Base-by-base conservation (phyloP, 139 green algal species). In the Pleodorina starrii region DNA sequence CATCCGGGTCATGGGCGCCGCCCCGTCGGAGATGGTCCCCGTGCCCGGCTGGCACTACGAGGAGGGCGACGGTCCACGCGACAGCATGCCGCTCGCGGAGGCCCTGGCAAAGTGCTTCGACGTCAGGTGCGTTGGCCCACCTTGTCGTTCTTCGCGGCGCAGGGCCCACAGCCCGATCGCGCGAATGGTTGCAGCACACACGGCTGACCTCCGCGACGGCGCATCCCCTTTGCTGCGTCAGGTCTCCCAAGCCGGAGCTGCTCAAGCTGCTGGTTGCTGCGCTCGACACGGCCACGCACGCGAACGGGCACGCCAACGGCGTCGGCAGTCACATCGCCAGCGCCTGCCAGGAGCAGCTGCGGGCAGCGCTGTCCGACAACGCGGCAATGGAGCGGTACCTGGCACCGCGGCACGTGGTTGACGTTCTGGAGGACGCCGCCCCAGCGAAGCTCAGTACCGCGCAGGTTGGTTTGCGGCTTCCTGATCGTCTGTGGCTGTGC, bases 41-140 rank as follows among this genome's bases (percentile, higher is more conserved):
- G 66, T 89, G 48, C 96, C 96, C 23, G 35, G 44, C 35, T 98
- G 94, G 94, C 95, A 98, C 92, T 98, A 97, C 86, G 95, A 98
- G 25, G 91, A 94, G 25, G 57, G 29, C 12, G 77, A 59, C 27
- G 43, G 29, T 25, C 50, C 51, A 6, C n/a, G 68, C 29, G 32
- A 27, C 57, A 81, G 27, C 42, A 90, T 96, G 84, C 48, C 87
- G 25, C 91, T 98, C 48, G 46, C 90, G 5, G 92, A 96, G 29
- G 95, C 93, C 0, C 92, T 98, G 36, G 54, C 72, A 2, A 86
- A 83, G 36, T 98, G 95, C 92, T 98, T 97, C 90, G 96, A 98
- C 89, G 86, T 98, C 43, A 93, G 95, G 93, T 91, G 29, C 5
- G 3, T 66, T 12, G 54, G 54, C 9, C n/a, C n/a, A n/a, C n/a